Conservation (phyloP, 768 basidiomycete species). For the Inosperma sp. region DNA sequence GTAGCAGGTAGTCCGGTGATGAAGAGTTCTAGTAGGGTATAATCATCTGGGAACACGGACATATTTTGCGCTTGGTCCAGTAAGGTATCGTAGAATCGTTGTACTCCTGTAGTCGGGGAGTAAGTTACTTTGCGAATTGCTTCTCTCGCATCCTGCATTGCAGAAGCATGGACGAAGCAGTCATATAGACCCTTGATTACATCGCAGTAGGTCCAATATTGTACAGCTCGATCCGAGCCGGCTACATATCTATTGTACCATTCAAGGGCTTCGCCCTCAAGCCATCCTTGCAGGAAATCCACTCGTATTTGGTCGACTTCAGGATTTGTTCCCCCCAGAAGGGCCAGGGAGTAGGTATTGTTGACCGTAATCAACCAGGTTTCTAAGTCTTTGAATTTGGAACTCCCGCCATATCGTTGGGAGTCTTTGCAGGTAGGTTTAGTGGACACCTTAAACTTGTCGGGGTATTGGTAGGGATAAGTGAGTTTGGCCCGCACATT, state of each 20-base stretch:
- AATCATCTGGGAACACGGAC: slow-evolving; percentile 12
- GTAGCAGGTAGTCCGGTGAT: slow-evolving; percentile 4
- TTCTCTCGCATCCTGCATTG: slow-evolving; percentile 7
- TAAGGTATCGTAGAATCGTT: slow-evolving; percentile 11
- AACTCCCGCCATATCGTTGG: background rate
- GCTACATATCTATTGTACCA: slow-evolving; percentile 1
- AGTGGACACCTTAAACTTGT: too few species aligned
- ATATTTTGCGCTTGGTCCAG: slow-evolving; percentile 10
- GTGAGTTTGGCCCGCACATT: too few species aligned
- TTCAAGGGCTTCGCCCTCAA: background rate
- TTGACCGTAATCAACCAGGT: background rate
- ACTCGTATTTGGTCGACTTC: background rate
- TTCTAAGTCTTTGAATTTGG: background rate
- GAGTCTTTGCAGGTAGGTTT: too few species aligned
- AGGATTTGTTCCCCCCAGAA: background rate
- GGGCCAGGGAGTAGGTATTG: background rate
- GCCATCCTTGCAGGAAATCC: background rate
- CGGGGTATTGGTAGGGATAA: too few species aligned
- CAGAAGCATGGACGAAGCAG: background rate
- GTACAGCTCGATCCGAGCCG: background rate
- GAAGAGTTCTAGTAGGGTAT: slow-evolving; percentile 11
- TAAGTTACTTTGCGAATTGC: slow-evolving; percentile 2
- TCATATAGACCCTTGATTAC: background rate
- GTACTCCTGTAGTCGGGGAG: slow-evolving; percentile 2
- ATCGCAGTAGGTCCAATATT: background rate